These are phyloP conservation scores for Thuja plicata DNA, from an alignment of 83 land plant species.

Conservation along the genomic window DNA sequence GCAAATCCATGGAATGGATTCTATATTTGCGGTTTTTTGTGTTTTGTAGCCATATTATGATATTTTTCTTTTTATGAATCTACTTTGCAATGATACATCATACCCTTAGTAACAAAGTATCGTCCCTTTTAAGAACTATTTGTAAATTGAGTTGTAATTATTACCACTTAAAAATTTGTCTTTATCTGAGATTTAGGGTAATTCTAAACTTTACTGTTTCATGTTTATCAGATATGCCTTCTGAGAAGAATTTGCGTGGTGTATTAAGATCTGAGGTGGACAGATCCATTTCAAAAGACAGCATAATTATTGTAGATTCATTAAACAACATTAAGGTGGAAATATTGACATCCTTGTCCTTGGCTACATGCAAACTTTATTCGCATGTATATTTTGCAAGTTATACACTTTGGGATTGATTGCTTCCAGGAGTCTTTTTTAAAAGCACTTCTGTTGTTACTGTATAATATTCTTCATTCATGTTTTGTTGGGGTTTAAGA, in stretches of 20 bases:
- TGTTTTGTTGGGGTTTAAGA: background rate
- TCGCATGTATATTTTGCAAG: background rate
- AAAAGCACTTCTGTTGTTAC: background rate
- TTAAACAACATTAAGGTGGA: conserved; percentile 86
- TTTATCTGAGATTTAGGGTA: background rate
- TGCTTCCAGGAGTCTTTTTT: background rate
- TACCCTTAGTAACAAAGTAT: background rate
- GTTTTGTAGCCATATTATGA: background rate
- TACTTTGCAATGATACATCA: background rate
- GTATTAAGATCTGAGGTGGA: conserved; percentile 92
- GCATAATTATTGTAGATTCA: conserved; percentile 85
- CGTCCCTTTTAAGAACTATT: background rate
- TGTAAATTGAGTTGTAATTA: background rate
- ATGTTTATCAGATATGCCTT: conserved; percentile 62
- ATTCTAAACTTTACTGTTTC: background rate
- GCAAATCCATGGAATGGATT: background rate
- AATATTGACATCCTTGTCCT: background rate
- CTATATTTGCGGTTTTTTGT: background rate
- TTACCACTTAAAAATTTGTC: background rate
- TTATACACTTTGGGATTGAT: background rate
- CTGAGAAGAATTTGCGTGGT: conserved; percentile 91
- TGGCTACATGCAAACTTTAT: background rate
- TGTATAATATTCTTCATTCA: background rate
- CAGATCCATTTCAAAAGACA: conserved; percentile 72
- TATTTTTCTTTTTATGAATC: background rate